Conservation (phyloP, 2,329 filamentous ascomycete genomes). For the Nothomitra cinnamomea region DNA sequence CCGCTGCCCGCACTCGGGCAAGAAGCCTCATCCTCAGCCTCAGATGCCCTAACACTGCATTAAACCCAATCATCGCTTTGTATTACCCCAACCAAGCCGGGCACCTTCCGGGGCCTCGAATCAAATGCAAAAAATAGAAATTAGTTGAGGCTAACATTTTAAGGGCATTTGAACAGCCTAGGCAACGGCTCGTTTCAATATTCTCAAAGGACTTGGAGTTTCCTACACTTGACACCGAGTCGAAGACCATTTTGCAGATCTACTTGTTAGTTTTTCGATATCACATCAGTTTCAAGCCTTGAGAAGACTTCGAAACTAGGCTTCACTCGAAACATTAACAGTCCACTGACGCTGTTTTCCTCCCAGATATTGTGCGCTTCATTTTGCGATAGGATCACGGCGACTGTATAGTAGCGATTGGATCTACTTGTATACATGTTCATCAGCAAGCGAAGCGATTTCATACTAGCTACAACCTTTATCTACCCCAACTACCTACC, state of each 20-base stretch:
- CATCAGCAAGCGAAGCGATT: neutral
- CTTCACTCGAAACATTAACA: too few species aligned
- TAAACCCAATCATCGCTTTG: neutral
- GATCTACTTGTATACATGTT: neutral
- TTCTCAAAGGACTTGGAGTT: neutral
- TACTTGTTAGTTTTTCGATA: too few species aligned
- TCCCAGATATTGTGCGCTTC: neutral
- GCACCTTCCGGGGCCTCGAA: neutral
- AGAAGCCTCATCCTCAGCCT: constrained; percentile 3
- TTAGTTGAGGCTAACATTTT: constrained; percentile 1
- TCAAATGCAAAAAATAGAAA: constrained; percentile 3
- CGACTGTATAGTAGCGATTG: neutral
- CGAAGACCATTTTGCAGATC: too few species aligned
- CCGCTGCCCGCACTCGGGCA: neutral
- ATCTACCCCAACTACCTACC: neutral
- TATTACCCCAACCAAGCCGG: neutral
- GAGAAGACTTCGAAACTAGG: too few species aligned
- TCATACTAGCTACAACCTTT: neutral
- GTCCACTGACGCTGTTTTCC: too few species aligned
- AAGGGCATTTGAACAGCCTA: neutral
- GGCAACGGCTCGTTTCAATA: neutral
- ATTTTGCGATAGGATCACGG: neutral
- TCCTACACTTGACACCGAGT: neutral
- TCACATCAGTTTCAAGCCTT: too few species aligned
- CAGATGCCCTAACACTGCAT: neutral